These are phyloP conservation scores for Rosa multiflora DNA, from an alignment of 306 rosid species.

Conservation along the genomic window DNA sequence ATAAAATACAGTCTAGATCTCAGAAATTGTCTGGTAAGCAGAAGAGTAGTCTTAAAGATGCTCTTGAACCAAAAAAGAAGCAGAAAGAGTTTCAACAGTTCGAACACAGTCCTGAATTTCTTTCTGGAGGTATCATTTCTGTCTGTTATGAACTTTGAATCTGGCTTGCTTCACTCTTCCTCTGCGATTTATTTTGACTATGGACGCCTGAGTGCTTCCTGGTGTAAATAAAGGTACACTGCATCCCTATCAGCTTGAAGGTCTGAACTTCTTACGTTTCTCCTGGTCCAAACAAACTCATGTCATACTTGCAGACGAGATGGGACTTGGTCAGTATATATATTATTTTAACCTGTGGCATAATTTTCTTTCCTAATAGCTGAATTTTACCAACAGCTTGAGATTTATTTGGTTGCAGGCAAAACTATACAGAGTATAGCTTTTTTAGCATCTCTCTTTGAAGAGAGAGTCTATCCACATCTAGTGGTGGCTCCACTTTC, in stretches of 20 bases:
- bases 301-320: slow-evolving; percentile 98
- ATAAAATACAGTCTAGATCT: slow-evolving; percentile 65
- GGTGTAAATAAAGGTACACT: slow-evolving; percentile 61
- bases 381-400: slow-evolving; percentile 22
- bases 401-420: slow-evolving; percentile 50
- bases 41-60: slow-evolving; percentile 52
- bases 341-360: slow-evolving; percentile 7
- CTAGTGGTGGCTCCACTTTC: slow-evolving; percentile 99
- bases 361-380: slow-evolving; percentile 21
- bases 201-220: slow-evolving; percentile 31
- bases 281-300: slow-evolving; percentile 99
- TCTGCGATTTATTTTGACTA: slow-evolving; percentile 18
- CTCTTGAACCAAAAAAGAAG: slow-evolving; percentile 55
- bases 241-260: slow-evolving; percentile 99
- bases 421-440: slow-evolving; percentile 99
- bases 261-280: slow-evolving; percentile 90
- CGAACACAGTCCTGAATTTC: slow-evolving; percentile 82
- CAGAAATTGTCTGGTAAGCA: slow-evolving; percentile 58
- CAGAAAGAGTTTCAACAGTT: slow-evolving; percentile 92
- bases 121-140: slow-evolving; percentile 62
- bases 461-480: slow-evolving; percentile 74
- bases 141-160: slow-evolving; percentile 19
- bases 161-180: slow-evolving; percentile 20
- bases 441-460: slow-evolving; percentile 85
- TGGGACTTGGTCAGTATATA: slow-evolving; percentile 86